A percentile compares a stretch with the other conserved stretches of the same genome.
Conservation (phyloP, 176 grass and related monocot genomes). For the Oryza nivara region DNA sequence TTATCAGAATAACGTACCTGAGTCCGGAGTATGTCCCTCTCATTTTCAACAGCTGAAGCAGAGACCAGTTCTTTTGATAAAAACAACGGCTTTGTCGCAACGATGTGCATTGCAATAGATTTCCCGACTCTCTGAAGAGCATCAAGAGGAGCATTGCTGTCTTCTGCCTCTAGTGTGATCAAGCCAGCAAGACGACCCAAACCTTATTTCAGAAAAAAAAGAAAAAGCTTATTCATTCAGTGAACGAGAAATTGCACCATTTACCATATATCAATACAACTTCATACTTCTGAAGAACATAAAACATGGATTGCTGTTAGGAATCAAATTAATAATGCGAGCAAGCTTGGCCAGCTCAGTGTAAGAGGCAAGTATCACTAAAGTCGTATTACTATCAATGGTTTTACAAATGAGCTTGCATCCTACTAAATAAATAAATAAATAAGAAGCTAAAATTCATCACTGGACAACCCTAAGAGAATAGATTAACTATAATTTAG, state of each 20-base stretch:
- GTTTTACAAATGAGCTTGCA: background rate
- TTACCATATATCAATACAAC: background rate
- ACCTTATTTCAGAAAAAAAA: constrained; percentile 49
- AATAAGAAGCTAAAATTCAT: background rate
- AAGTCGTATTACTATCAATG: constrained; percentile 26
- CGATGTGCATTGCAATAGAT: constrained; percentile 93
- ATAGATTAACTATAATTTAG: background rate
- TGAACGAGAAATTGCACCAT: background rate
- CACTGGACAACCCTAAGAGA: background rate
- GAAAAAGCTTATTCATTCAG: background rate
- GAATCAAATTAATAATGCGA: background rate
- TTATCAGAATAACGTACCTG: constrained; percentile 54
- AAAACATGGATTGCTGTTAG: background rate
- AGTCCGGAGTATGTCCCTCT: constrained; percentile 75
- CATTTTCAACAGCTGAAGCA: constrained; percentile 74
- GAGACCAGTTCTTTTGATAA: constrained; percentile 91
- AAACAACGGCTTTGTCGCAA: constrained; percentile 86
- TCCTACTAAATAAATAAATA: background rate
- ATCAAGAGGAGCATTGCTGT: constrained; percentile 70
- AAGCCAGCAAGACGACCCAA: constrained; percentile 90
- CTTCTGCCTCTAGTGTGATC: constrained; percentile 79
- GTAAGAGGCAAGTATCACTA: constrained; percentile 2
- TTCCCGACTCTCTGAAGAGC: constrained; percentile 63
- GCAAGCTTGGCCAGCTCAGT: background rate
- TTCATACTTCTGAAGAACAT: background rate